Evolutionary conservation across 2,329 filamentous ascomycete species (phyloP), one percentile per base, ranked within the genome.

Genomic region (Uncinocarpus reesii): DNA sequence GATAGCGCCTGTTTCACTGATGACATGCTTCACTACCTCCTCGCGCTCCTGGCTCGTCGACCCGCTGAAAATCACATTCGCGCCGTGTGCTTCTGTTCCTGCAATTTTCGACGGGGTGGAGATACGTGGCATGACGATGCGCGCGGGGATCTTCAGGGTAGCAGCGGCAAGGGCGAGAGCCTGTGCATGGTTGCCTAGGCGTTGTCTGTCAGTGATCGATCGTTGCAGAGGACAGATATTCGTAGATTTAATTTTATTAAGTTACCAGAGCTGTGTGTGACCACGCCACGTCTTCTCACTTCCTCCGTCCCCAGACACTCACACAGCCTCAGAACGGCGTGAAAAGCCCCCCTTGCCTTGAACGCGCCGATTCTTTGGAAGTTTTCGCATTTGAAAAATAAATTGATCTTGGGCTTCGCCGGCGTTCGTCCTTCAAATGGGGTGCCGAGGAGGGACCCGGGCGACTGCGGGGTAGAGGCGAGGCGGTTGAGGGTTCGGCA

Each of bases 321-420:
- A 61, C 83, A 79, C 60, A 95, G 67, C 49, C 84, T 69, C 58
- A 80, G 75, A 31, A 95, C 62, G 0, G 89, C 88, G 65, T 95
- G 86, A 58, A 95, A 95, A 0, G 89, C 90, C 4, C 90, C 92
- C 5, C 90, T 74, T 13, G 81, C 84, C 70, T 96, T 96, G 73
- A 96, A 96, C 1, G 90, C 90, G 44, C 90, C 92, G 47, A 93
- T 80, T 48, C 81, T 80, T 71, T 96, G 92, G 50, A 86, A 72
- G 65, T 95, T 95, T 72, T 96, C 90, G 66, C 87, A 93, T 71
- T 96, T 96, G 77, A 96, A 94, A 72, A 86, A 92, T 45, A 96
- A 73, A 10, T 79, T 74, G 32, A 95, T 70, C 42, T 69, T 77
- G 0, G 87, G 87, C 3, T 63, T 69, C 1, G 83, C 78, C 0